Percentiles rank a stretch among this genome's conserved stretches.
Conservation (phyloP, 306 rosid genomes). For the Albizia julibrissin region DNA sequence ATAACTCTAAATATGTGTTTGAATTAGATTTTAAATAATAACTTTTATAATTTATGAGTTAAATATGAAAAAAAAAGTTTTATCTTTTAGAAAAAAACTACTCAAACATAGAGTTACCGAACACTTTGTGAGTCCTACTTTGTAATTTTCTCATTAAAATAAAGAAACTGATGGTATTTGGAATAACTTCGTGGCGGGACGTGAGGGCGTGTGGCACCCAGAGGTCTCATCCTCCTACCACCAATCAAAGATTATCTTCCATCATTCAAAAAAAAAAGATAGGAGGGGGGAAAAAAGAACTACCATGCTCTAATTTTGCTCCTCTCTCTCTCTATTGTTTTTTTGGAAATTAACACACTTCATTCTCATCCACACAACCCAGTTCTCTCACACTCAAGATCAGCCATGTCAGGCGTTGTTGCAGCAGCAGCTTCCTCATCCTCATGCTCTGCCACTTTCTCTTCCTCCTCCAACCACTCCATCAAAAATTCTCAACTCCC, state of each 20-base stretch:
- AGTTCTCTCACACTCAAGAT: not conserved
- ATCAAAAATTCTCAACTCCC: constrained; percentile 42
- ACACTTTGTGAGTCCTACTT: too few species aligned
- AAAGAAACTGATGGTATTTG: not conserved
- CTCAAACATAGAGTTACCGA: too few species aligned
- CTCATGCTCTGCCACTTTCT: constrained; percentile 57
- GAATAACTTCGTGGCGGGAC: not conserved
- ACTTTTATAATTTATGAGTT: too few species aligned
- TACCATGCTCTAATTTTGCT: not conserved
- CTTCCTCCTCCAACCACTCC: constrained; percentile 43
- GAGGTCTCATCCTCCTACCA: constrained; percentile 32
- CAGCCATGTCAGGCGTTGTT: constrained; percentile 66
- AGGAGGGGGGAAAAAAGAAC: not conserved
- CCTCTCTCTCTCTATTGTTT: not conserved
- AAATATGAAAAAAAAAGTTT: too few species aligned
- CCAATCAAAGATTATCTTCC: constrained; percentile 44
- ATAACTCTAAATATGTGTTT: too few species aligned
- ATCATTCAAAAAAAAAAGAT: too few species aligned
- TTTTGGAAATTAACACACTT: not conserved
- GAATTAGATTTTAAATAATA: too few species aligned
- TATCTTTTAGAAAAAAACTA: too few species aligned
- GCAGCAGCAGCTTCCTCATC: constrained; percentile 72
- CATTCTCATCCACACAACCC: constrained; percentile 28
- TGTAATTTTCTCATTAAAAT: too few species aligned
- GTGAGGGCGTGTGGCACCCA: constrained; percentile 37